phyloP scores from a whole-genome alignment of 2,329 filamentous ascomycete genomes.

The Diaporthe velutina region DNA sequence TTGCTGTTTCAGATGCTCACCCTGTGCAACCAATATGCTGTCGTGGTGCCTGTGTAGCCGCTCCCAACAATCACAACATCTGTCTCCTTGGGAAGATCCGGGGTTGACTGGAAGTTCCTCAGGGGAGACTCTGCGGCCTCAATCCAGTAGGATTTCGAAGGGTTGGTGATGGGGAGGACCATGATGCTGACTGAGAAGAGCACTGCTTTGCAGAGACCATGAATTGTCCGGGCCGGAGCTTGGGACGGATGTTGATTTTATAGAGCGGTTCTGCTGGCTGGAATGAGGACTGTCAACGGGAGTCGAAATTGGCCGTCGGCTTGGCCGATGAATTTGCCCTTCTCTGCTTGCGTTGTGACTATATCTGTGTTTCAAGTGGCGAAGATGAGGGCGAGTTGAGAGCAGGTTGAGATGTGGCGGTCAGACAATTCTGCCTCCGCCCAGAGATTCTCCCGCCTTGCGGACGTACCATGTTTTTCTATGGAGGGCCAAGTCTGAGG shows the following conservation, averaged over 20 bases:
- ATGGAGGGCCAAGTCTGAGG: neutral
- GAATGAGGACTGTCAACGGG: neutral
- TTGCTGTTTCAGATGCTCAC: neutral
- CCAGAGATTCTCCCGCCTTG: conserved; percentile 6
- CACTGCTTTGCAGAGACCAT: neutral
- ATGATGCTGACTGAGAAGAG: conserved; percentile 28
- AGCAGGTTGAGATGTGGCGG: conserved; percentile 14
- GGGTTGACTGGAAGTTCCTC: conserved; percentile 35
- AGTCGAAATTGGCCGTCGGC: neutral
- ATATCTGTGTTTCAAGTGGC: neutral
- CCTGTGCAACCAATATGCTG: conserved; percentile 47
- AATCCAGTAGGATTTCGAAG: conserved; percentile 41
- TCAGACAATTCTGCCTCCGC: conserved; percentile 14
- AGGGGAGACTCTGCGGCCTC: conserved; percentile 39
- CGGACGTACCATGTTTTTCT: conserved; percentile 20
- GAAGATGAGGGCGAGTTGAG: neutral
- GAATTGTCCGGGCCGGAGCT: neutral
- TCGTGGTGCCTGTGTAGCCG: conserved; percentile 44
- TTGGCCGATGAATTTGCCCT: neutral
- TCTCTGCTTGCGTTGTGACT: neutral
- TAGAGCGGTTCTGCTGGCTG: neutral
- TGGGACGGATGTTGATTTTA: neutral
- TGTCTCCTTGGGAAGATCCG: conserved; percentile 36
- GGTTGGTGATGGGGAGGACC: conserved; percentile 40
- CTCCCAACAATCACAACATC: conserved; percentile 45